Percentiles rank a stretch among this genome's conserved stretches.
phyloP scores from a whole-genome alignment of 179 eudicot genomes.

The Silene coronaria region DNA sequence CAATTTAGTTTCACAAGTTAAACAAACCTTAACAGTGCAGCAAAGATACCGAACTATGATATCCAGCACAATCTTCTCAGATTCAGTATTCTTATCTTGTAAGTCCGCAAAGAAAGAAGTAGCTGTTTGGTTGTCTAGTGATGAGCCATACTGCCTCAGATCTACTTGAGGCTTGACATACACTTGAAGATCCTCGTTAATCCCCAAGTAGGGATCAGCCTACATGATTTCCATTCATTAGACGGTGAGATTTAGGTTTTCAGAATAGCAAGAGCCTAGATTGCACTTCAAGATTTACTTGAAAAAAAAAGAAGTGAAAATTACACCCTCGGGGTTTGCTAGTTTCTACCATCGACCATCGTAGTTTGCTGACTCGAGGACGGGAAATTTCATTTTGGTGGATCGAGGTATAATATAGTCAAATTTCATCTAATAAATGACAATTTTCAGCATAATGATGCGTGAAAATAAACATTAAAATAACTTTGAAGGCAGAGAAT shows the following conservation, averaged over 20 bases:
- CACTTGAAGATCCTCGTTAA: conserved; percentile 68
- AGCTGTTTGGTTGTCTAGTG: conserved; percentile 55
- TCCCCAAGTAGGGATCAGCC: conserved; percentile 68
- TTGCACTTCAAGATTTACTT: neutral
- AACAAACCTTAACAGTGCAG: conserved; percentile 43
- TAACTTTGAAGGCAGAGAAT: too few species aligned
- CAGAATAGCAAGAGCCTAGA: neutral
- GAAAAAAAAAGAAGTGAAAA: neutral
- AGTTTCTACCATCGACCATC: too few species aligned
- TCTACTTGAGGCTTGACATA: conserved; percentile 53
- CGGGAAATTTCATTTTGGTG: too few species aligned
- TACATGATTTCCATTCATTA: conserved; percentile 24
- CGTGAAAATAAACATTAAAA: too few species aligned
- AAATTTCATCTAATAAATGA: too few species aligned
- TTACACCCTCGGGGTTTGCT: too few species aligned
- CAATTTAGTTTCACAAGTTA: neutral
- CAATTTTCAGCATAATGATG: too few species aligned
- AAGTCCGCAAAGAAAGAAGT: conserved; percentile 34
- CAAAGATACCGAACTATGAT: conserved; percentile 45
- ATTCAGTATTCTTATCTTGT: conserved; percentile 40
- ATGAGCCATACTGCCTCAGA: conserved; percentile 47
- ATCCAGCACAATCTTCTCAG: conserved; percentile 41
- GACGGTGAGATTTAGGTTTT: neutral
- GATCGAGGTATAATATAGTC: too few species aligned
- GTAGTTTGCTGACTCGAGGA: neutral